Evolutionary conservation across 257 asterid species (phyloP).

Genomic region (Solanum paucissectum): DNA sequence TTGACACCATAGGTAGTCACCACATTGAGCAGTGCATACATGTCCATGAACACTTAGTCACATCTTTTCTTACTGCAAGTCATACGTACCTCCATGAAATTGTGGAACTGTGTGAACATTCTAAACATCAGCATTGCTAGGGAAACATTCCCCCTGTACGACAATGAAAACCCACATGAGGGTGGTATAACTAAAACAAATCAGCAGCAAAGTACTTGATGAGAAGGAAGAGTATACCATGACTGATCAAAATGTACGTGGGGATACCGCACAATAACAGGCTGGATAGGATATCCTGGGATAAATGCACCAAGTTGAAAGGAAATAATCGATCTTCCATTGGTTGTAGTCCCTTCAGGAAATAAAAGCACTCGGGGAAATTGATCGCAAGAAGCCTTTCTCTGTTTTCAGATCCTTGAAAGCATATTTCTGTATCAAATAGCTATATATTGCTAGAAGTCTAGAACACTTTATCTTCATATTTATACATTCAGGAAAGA

Average conservation of each 20-base stretch:
- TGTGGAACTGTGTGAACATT: conserved; percentile 95
- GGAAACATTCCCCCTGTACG: conserved; percentile 69
- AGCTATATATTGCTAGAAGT: conserved; percentile 44
- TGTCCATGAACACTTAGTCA: background rate
- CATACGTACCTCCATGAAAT: conserved; percentile 84
- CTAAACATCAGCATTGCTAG: conserved; percentile 76
- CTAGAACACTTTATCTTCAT: conserved; percentile 8
- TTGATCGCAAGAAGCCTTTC: conserved; percentile 78
- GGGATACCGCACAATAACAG: conserved; percentile 82
- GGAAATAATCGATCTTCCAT: conserved; percentile 80
- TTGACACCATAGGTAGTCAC: background rate
- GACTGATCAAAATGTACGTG: conserved; percentile 96
- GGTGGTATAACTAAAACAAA: background rate
- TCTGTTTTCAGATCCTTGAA: conserved; percentile 94
- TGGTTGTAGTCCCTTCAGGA: conserved; percentile 99
- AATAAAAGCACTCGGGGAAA: conserved; percentile 93
- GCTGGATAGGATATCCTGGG: conserved; percentile 92
- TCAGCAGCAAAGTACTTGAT: background rate
- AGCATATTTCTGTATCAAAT: conserved; percentile 87
- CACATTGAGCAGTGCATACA: background rate
- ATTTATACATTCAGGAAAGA: background rate
- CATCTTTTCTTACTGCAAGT: background rate
- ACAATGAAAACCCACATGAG: background rate
- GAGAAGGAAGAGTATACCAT: conserved; percentile 40
- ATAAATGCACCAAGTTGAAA: conserved; percentile 98